Evolutionary conservation across 352 stramenopile genomes (phyloP).

Genomic region (Globisporangium iwayamae): DNA sequence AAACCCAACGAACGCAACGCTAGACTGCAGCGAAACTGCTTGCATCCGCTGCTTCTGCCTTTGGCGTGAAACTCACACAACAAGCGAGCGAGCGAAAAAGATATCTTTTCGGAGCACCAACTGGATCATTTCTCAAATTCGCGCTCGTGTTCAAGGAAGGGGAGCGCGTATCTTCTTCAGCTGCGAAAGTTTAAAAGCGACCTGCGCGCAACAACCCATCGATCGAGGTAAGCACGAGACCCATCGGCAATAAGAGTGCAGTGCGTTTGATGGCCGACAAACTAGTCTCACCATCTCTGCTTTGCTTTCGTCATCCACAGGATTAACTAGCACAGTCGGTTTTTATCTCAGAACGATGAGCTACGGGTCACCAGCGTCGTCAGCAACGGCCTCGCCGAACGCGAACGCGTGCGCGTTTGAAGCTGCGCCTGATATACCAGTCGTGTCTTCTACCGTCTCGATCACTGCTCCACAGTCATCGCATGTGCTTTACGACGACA

Average conservation of each 20-base stretch:
- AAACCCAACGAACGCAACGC: constrained; percentile 6
- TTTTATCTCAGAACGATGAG: background rate
- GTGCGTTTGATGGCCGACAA: background rate
- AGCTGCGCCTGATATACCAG: background rate
- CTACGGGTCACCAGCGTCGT: background rate
- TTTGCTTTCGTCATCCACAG: background rate
- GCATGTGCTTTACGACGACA: constrained; percentile 22
- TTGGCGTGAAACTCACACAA: constrained; percentile 14
- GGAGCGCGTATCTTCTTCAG: constrained; percentile 8
- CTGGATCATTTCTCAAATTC: constrained; percentile 43
- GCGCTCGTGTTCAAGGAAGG: constrained; percentile 7
- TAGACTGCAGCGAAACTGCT: constrained; percentile 10
- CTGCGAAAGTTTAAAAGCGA: background rate
- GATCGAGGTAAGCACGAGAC: background rate
- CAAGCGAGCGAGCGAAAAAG: constrained; percentile 8
- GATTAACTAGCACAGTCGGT: background rate
- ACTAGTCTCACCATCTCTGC: background rate
- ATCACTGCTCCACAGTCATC: constrained; percentile 12
- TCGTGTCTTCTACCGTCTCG: constrained; percentile 6
- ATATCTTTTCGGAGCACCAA: constrained; percentile 32
- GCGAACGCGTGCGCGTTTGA: background rate
- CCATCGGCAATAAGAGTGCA: background rate
- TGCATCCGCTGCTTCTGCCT: background rate
- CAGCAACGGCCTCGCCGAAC: background rate
- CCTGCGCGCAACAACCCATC: background rate